A percentile compares a stretch with the other conserved stretches of the same genome.
These are phyloP conservation scores for Aspergillus leporis DNA, from an alignment of 495 filamentous ascomycete species.

Conservation along the genomic window DNA sequence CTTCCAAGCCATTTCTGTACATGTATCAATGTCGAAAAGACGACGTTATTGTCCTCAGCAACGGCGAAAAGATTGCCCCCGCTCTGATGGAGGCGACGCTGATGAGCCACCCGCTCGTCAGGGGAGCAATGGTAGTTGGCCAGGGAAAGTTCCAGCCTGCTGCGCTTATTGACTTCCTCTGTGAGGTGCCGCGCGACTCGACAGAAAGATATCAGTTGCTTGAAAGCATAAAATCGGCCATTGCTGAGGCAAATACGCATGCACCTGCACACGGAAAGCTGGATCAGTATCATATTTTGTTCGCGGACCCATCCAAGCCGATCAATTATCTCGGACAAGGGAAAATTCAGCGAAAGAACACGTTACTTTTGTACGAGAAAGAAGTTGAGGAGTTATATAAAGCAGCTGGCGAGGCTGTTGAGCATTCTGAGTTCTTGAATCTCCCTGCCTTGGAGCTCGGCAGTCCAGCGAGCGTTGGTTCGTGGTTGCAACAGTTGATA, in stretches of 20 bases:
- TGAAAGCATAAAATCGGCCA: slow-evolving; percentile 16
- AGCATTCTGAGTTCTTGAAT: slow-evolving; percentile 7
- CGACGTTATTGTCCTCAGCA: slow-evolving; percentile 62
- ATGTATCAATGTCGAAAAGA: slow-evolving; percentile 29
- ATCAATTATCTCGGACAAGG: slow-evolving; percentile 39
- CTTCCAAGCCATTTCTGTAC: slow-evolving; percentile 10
- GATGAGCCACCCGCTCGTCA: slow-evolving; percentile 44
- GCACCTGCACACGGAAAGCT: slow-evolving; percentile 26
- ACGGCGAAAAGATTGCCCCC: slow-evolving; percentile 63
- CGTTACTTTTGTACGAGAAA: slow-evolving; percentile 6
- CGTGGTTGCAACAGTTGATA: neutral
- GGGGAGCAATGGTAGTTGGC: slow-evolving; percentile 54
- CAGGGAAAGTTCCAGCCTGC: slow-evolving; percentile 24
- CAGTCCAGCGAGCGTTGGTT: neutral
- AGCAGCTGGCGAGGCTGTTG: neutral
- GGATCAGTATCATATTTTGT: slow-evolving; percentile 16
- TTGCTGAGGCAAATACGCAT: slow-evolving; percentile 14
- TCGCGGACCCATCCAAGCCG: slow-evolving; percentile 8
- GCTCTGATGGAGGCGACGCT: slow-evolving; percentile 51
- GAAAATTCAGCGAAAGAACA: slow-evolving; percentile 42
- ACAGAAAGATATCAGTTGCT: slow-evolving; percentile 13
- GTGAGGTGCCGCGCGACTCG: neutral
- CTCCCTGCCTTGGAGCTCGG: neutral
- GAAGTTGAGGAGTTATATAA: slow-evolving; percentile 17
- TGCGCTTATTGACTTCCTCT: slow-evolving; percentile 24